Evolutionary conservation across 2,329 filamentous ascomycete genomes (phyloP).

Genomic region (Sporothrix variecibatus): DNA sequence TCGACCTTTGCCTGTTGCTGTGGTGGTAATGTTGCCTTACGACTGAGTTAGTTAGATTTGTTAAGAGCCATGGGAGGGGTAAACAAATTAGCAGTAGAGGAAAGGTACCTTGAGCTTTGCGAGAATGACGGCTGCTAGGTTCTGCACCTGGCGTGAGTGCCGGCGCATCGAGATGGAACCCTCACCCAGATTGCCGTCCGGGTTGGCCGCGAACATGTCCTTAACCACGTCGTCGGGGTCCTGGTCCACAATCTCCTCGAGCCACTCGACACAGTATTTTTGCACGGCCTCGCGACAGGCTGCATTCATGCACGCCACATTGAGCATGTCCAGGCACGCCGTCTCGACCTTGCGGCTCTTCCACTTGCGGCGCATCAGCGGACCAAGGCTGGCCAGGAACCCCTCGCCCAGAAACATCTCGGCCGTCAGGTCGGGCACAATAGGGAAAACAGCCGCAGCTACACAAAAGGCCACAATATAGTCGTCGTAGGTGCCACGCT

Average conservation of each 20-base stretch:
- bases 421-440: conserved; percentile 74
- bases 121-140: conserved; percentile 72
- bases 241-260: conserved; percentile 79
- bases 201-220: conserved; percentile 53
- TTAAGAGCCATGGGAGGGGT: neutral
- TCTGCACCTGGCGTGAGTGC: conserved; percentile 63
- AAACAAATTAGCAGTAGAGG: neutral
- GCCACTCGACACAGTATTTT: conserved; percentile 83
- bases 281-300: conserved; percentile 80
- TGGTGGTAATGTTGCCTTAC: conserved; percentile 55
- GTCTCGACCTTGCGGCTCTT: conserved; percentile 86
- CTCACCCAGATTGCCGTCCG: conserved; percentile 58
- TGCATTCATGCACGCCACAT: conserved; percentile 84
- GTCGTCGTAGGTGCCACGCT: conserved; percentile 79
- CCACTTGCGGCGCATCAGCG: conserved; percentile 75
- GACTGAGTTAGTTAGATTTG: conserved; percentile 50
- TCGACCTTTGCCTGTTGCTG: conserved; percentile 39
- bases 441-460: conserved; percentile 83
- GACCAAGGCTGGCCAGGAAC: conserved; percentile 75
- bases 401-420: conserved; percentile 85
- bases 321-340: conserved; percentile 84
- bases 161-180: conserved; percentile 62
- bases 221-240: conserved; percentile 59
- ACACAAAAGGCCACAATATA: conserved; percentile 91
- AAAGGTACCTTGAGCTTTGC: conserved; percentile 68